Evolutionary conservation across 2,329 filamentous ascomycete genomes (phyloP).

Genomic region (Sodiomyces alkalinus): DNA sequence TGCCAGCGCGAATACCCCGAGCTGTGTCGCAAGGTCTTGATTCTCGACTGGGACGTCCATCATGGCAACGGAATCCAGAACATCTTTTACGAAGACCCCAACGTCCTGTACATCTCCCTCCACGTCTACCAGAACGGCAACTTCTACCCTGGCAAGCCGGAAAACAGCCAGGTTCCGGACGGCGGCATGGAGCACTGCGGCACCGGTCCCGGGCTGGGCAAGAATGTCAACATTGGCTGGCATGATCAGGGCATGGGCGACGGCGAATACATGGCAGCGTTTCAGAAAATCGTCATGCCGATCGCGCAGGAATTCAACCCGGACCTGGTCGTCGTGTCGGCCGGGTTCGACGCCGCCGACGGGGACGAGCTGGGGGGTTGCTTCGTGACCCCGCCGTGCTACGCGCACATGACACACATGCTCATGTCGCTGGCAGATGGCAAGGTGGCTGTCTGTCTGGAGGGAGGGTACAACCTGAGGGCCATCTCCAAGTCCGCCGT

Average conservation of each 20-base stretch:
- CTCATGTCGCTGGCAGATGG: slow-evolving; percentile 87
- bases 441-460: slow-evolving; percentile 81
- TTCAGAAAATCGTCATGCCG: slow-evolving; percentile 92
- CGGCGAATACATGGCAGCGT: slow-evolving; percentile 91
- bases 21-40: slow-evolving; percentile 72
- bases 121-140: slow-evolving; percentile 73
- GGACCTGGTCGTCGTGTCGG: slow-evolving; percentile 87
- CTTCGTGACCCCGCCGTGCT: slow-evolving; percentile 79
- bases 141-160: slow-evolving; percentile 67
- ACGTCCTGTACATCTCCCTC: slow-evolving; percentile 87
- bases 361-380: slow-evolving; percentile 89
- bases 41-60: slow-evolving; percentile 80
- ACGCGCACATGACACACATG: slow-evolving; percentile 99
- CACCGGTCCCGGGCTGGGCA: slow-evolving; percentile 36
- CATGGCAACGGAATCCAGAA: slow-evolving; percentile 90
- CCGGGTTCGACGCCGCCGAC: slow-evolving; percentile 88
- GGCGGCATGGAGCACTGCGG: slow-evolving; percentile 47
- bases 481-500: slow-evolving; percentile 89
- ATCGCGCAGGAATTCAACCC: slow-evolving; percentile 88
- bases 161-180: slow-evolving; percentile 40
- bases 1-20: slow-evolving; percentile 73
- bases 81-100: slow-evolving; percentile 88
- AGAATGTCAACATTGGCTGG: slow-evolving; percentile 54
- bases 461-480: slow-evolving; percentile 87
- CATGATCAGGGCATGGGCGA: slow-evolving; percentile 74